Evolutionary conservation across 805 yeast genomes (phyloP).

Genomic region (Diddensiella caesifluorescens): DNA sequence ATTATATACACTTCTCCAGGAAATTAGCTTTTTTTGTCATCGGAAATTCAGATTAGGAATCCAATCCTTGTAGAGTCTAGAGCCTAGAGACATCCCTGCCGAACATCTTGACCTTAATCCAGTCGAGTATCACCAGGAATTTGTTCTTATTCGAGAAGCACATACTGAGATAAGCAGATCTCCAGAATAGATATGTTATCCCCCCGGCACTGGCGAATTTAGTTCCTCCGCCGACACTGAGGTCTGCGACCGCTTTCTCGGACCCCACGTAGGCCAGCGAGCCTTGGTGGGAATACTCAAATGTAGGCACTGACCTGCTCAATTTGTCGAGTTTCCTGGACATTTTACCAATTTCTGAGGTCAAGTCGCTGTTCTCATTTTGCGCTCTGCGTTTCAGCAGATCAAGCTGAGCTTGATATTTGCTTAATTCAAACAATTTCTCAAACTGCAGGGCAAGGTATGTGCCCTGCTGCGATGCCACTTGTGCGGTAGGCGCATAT

Average conservation of each 20-base stretch:
- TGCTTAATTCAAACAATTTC: too few species aligned
- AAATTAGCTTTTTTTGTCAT: too few species aligned
- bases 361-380: constrained; percentile 32
- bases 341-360: constrained; percentile 43
- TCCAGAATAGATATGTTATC: constrained; percentile 86
- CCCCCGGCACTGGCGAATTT: constrained; percentile 77
- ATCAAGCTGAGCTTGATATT: constrained; percentile 32
- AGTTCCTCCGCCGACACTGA: constrained; percentile 56
- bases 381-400: constrained; percentile 34
- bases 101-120: constrained; percentile 78
- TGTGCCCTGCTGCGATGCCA: constrained; percentile 87
- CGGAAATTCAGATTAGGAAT: too few species aligned
- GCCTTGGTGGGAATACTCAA: constrained; percentile 82
- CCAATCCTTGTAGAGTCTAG: too few species aligned
- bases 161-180: constrained; percentile 88
- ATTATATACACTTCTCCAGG: too few species aligned
- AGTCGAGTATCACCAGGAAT: constrained; percentile 76
- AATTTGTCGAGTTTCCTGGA: constrained; percentile 31
- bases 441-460: constrained; percentile 68
- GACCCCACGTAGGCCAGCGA: constrained; percentile 85
- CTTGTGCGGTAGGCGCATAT: constrained; percentile 94
- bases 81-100: constrained; percentile 93
- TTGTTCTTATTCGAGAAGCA: constrained; percentile 82
- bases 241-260: constrained; percentile 89
- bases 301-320: constrained; percentile 40